Base-by-base conservation (phyloP, 1,284 basidiomycete species). In the Ceratobasidium sp. region DNA sequence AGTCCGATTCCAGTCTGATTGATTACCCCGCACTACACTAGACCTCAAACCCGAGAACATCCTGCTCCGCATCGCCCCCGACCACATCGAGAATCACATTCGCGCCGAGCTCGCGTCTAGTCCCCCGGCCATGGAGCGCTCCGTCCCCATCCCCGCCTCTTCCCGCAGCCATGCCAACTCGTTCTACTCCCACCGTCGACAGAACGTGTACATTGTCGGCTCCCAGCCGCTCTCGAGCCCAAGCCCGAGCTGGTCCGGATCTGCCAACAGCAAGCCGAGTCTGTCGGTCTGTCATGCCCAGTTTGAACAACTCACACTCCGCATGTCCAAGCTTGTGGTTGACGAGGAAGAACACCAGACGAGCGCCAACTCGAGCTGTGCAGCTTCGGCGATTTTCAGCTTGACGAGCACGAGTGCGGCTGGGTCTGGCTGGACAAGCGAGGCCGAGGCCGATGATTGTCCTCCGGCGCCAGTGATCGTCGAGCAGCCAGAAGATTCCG, bases 21-120 rank as follows among this genome's bases (percentile, higher is more conserved):
- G 23, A 4, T 29, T 23, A 52, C 49, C 49, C 27, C 49, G 13
- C 49, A 19, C 14, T 42, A 62, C 49, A 19, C 14, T 42, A 62
- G 95, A 99, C 78, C 84, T 99, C 73, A 99, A 99, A 79, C 97
- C 96, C 0, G 96, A 99, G 78, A 99, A 99, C 79, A 95, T 99
- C 39, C 85, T 99, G 66, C 95, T 99, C 73, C 91, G 87, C 78
- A 98, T 99, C 75, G 95, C 98, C 4, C 50, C 60, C 13, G 41
- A 36, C 74, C 92, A 98, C 76, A 95, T 98, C 73, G 96, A 99
- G 77, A 82, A 87, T 1, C 94, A 98, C 75, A 95, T 98, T 54
- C 85, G 90, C 50, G 60, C 60, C 25, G 60, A 66, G 16, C 49
- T 66, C 50, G 60, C 60, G 7, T 66, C 50, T 7, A 66, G 50